Base-by-base conservation (phyloP, 306 rosid species). In the Quercus glauca region DNA sequence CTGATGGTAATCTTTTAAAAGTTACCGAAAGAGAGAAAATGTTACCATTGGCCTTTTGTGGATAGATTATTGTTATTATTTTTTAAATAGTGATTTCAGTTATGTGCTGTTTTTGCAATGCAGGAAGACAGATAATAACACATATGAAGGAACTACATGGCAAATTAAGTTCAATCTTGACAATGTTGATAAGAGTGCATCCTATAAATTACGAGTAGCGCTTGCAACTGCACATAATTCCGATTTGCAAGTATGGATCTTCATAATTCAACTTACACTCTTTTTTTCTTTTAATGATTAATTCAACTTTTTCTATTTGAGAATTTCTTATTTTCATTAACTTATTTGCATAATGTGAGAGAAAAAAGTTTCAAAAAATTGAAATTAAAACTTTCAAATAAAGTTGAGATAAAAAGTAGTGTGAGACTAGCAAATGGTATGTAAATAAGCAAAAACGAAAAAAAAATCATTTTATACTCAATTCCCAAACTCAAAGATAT, bases 91-190 rank as follows among this genome's bases (percentile, higher is more conserved):
- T 37, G 45, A 37, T 71, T 73, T 37, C 8, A 20, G 53, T 13
- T 49, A 12, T 13, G 15, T 12, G 15, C 17, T 49, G 17, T 12
- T 49, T 49, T 33, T 61, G 31, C 7, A 41, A 15, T 11, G 60
- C 81, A 88, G 87, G 74, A 80, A 58, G 67, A 73, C 2, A 10
- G 81, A 76, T 51, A 63, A 83, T 52, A 71, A 75, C 28, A 65
- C 89, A 33, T 74, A 88, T 71, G 29, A 75, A 69, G 86, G 82
- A 71, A 85, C 86, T 58, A 85, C 89, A 19, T 88, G 89, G 91
- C 84, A 88, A 73, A 83, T 88, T 57, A 81, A 56, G 77, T 88
- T 88, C 73, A 6, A 15, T 33, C 83, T 85, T n/a, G 77, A 79
- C 21, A 31, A n/a, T 13, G 71, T 73, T 52, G 70, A 60, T 18